Conservation (phyloP, 306 rosid genomes). For the Ochetophila trinervis region DNA sequence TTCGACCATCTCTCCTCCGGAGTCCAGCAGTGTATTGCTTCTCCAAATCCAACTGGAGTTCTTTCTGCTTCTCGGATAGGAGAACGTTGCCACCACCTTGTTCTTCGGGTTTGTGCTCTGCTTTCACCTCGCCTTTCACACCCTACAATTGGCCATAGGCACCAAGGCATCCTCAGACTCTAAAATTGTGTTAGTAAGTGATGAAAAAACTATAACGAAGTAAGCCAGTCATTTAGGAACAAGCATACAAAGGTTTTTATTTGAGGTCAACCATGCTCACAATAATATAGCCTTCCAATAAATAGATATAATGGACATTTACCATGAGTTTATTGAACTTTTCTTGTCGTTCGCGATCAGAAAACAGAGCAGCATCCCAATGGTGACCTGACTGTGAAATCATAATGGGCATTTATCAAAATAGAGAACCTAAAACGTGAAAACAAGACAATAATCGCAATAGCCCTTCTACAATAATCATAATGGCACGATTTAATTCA, state of each 20-base stretch:
- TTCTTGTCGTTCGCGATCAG: constrained; percentile 89
- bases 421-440: neutral
- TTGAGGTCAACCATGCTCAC: constrained; percentile 13
- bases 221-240: constrained; percentile 45
- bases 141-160: constrained; percentile 99
- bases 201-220: constrained; percentile 43
- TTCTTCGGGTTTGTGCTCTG: constrained; percentile 47
- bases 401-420: constrained; percentile 15
- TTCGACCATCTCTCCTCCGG: constrained; percentile 96
- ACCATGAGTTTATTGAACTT: constrained; percentile 99
- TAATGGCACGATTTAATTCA: neutral
- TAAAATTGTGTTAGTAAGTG: constrained; percentile 91
- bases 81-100: constrained; percentile 41
- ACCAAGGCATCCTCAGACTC: constrained; percentile 98
- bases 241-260: constrained; percentile 12
- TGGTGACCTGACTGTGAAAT: constrained; percentile 66
- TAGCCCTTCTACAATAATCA: neutral
- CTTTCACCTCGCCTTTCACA: constrained; percentile 71
- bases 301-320: constrained; percentile 24
- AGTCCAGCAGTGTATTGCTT: constrained; percentile 97
- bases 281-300: neutral
- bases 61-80: constrained; percentile 77
- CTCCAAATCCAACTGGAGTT: constrained; percentile 90
- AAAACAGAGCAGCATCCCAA: constrained; percentile 73
- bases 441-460: neutral